These are phyloP conservation scores for Epichloe sp. DNA, from an alignment of 2,329 filamentous ascomycete genomes.

Conservation along the genomic window DNA sequence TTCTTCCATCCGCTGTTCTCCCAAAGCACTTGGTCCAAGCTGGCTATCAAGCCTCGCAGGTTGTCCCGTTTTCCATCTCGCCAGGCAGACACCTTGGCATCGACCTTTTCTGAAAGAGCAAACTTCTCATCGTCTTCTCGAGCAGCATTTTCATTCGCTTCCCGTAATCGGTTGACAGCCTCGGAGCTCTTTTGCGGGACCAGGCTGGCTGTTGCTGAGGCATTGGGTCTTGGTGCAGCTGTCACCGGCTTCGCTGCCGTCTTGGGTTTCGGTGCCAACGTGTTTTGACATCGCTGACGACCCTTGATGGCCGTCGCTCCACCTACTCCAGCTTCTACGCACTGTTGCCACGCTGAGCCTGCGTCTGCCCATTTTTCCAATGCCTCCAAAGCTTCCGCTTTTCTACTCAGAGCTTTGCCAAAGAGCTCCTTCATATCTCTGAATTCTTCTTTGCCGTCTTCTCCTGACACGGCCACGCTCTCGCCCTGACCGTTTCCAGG, in stretches of 20 bases:
- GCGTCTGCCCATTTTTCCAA: constrained; percentile 91
- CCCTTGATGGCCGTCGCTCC: constrained; percentile 74
- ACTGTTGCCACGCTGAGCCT: constrained; percentile 63
- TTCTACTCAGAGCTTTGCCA: constrained; percentile 84
- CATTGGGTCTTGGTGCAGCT: constrained; percentile 32
- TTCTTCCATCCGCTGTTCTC: constrained; percentile 91
- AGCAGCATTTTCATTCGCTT: constrained; percentile 75
- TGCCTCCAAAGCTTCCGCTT: constrained; percentile 89
- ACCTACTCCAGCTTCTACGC: constrained; percentile 76
- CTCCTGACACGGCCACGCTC: constrained; percentile 53
- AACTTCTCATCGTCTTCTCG: constrained; percentile 87
- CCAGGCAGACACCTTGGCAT: constrained; percentile 68
- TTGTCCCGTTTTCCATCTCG: constrained; percentile 88
- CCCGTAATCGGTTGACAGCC: constrained; percentile 70
- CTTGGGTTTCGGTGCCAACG: constrained; percentile 56
- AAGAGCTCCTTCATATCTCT: constrained; percentile 91
- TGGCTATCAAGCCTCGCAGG: constrained; percentile 72
- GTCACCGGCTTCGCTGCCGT: constrained; percentile 24
- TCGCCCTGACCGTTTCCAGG: constrained; percentile 67
- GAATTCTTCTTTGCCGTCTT: constrained; percentile 41
- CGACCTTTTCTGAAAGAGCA: constrained; percentile 72
- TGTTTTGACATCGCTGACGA: constrained; percentile 78
- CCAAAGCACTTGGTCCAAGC: constrained; percentile 83
- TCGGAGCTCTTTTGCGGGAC: constrained; percentile 45
- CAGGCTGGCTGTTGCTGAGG: constrained; percentile 25